Percentiles rank a stretch among this genome's conserved stretches.
Conservation (phyloP, 2,329 filamentous ascomycete genomes). For the Penicillium brasilianum region DNA sequence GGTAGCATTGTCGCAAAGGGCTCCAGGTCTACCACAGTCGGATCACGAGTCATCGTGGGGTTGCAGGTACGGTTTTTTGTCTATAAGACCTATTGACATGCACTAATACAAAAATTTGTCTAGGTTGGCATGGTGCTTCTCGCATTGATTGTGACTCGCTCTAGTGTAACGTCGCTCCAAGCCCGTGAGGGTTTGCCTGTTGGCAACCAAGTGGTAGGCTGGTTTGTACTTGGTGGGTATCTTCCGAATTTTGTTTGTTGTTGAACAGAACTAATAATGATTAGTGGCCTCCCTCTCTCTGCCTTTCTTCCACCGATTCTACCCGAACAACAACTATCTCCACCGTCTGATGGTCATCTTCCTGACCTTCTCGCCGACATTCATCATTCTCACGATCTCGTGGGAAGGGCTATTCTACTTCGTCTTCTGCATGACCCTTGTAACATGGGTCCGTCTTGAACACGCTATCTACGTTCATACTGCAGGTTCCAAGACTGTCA, state of each 20-base stretch:
- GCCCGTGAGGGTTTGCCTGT: slow-evolving; percentile 81
- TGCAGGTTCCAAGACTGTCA: slow-evolving; percentile 28
- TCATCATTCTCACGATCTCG: slow-evolving; percentile 94
- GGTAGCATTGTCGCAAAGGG: slow-evolving; percentile 30
- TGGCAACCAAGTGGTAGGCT: slow-evolving; percentile 87
- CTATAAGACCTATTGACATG: background rate
- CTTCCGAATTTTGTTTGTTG: background rate
- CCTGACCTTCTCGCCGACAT: slow-evolving; percentile 87
- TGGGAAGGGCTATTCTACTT: slow-evolving; percentile 98
- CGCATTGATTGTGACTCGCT: slow-evolving; percentile 83
- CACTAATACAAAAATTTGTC: slow-evolving; percentile 8
- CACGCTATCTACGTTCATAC: slow-evolving; percentile 67
- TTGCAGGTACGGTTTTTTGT: slow-evolving; percentile 45
- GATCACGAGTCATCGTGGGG: slow-evolving; percentile 53
- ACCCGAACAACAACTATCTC: slow-evolving; percentile 85
- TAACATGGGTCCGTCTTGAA: slow-evolving; percentile 92
- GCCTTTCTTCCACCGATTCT: slow-evolving; percentile 79
- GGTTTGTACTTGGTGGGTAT: slow-evolving; percentile 72
- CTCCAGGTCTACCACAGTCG: slow-evolving; percentile 31
- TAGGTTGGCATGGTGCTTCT: slow-evolving; percentile 78
- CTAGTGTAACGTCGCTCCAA: slow-evolving; percentile 82
- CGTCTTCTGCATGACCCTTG: slow-evolving; percentile 78
- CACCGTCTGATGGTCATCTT: slow-evolving; percentile 89
- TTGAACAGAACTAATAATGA: slow-evolving; percentile 14
- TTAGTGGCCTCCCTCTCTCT: slow-evolving; percentile 74